Conservation (phyloP, 345 rosid species). For the Arabidopsis suecica region DNA sequence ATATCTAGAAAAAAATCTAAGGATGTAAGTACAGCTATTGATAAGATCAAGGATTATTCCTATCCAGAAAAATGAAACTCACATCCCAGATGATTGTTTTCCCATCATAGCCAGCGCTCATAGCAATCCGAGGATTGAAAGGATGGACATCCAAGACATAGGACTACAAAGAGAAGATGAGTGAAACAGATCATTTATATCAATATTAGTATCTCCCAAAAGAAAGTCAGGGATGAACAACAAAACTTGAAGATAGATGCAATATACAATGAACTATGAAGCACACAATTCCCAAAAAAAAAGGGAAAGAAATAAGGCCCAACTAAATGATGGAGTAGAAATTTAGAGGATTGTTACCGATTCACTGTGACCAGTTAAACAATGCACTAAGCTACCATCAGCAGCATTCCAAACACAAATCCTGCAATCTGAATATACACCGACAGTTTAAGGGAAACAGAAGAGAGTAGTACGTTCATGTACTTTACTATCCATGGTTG, state of each 20-base stretch:
- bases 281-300: not conserved
- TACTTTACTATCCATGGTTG: slow-evolving; percentile 1
- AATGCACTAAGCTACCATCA: slow-evolving; percentile 97
- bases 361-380: slow-evolving; percentile 92
- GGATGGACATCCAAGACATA: slow-evolving; percentile 99
- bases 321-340: slow-evolving; percentile 35
- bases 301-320: not conserved
- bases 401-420: slow-evolving; percentile 99
- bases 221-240: slow-evolving; percentile 6
- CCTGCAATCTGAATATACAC: slow-evolving; percentile 86
- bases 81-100: slow-evolving; percentile 98
- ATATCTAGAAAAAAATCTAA: slow-evolving; percentile 63
- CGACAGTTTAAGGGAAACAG: slow-evolving; percentile 19
- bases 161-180: slow-evolving; percentile 64
- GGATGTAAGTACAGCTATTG: slow-evolving; percentile 32
- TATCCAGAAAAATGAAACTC: slow-evolving; percentile 52
- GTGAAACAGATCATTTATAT: slow-evolving; percentile 18
- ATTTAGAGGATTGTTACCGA: slow-evolving; percentile 66
- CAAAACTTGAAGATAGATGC: slow-evolving; percentile 28
- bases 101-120: slow-evolving; percentile 99
- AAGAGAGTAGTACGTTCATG: slow-evolving; percentile 29
- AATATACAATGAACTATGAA: slow-evolving; percentile 15
- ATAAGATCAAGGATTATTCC: slow-evolving; percentile 25
- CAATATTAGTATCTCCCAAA: slow-evolving; percentile 14
- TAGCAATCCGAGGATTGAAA: slow-evolving; percentile 95